Base-by-base conservation (phyloP, 2,329 filamentous ascomycete species). In the Xylariaceae sp. region DNA sequence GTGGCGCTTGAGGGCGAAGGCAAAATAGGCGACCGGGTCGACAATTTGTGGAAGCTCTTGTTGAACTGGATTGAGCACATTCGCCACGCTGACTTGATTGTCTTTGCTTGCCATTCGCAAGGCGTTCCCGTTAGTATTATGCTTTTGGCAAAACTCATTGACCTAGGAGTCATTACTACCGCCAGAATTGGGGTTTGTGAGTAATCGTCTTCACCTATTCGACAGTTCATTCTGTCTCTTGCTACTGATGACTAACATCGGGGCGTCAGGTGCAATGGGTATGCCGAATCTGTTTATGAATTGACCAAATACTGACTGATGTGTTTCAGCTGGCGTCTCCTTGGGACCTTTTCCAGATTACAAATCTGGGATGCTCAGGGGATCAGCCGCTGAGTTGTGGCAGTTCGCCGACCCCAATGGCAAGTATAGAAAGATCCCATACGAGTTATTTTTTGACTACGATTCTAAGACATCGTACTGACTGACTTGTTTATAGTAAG, bases 11-110 rank as follows among this genome's bases (percentile, higher is more conserved):
- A 99, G 72, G 93, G 93, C 18, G 94, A 99, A 71, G 94, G 94
- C 19, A 90, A 89, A 67, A 94, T 99, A 43, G 82, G 82, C 2
- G 92, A 97, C 57, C 82, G 94, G 6, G 90, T 97, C 1, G 89
- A 95, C 55, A 89, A 95, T 38, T 74, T 99, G 6, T 99, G 94
- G 94, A 96, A 93, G 70, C 78, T 97, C 10, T 77, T 99, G 50
- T 78, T 97, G 28, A 97, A 97, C 69, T 96, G 91, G 90, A 89
- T 97, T 58, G 90, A 96, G 36, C 87, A 93, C 58, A 88, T 99
- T 31, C 85, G 89, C 47, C 82, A 81, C 48, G 92, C 94, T 0
- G 94, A 99, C 70, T 86, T 97, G 55, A 86, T 99, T 40, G 71
- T 99, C 38, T 75, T 99, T n/a, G 90, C 90, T 2, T 96, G 91